Conservation (phyloP, 1,139 yeast genomes). For the Candida tunisiensis region DNA sequence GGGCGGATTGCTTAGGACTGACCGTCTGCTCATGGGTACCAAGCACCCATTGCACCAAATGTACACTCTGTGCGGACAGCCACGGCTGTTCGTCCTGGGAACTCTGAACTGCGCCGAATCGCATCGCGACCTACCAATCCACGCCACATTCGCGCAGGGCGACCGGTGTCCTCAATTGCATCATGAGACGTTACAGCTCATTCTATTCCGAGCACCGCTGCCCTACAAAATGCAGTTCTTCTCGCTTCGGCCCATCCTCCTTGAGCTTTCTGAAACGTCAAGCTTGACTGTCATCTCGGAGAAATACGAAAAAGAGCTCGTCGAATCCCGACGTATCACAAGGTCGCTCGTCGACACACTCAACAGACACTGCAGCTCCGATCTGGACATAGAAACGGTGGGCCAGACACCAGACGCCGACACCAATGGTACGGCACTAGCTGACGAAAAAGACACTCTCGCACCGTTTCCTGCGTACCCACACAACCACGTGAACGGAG, state of each 20-base stretch:
- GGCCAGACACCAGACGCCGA: no score
- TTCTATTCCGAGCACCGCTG: constrained; percentile 60
- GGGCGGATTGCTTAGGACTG: constrained; percentile 11
- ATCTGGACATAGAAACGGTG: no score
- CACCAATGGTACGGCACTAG: background rate
- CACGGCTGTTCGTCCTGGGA: constrained; percentile 14
- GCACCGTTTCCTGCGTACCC: background rate
- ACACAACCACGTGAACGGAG: background rate
- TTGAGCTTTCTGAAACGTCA: constrained; percentile 34
- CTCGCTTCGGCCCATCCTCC: constrained; percentile 53
- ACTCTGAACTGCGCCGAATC: constrained; percentile 7
- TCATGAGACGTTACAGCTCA: constrained; percentile 19
- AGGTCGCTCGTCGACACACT: no score
- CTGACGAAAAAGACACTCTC: background rate
- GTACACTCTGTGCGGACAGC: constrained; percentile 13
- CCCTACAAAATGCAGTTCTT: constrained; percentile 63
- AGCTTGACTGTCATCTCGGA: constrained; percentile 12
- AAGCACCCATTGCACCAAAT: constrained; percentile 11
- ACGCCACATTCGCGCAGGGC: constrained; percentile 3
- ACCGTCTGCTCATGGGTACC: constrained; percentile 11
- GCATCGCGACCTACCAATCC: constrained; percentile 1
- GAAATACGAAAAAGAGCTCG: constrained; percentile 16
- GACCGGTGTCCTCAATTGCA: constrained; percentile 1
- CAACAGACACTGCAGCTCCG: no score
- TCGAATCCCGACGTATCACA: no score